These are phyloP conservation scores for Heritiera fomes DNA, from an alignment of 345 rosid species.

Conservation along the genomic window DNA sequence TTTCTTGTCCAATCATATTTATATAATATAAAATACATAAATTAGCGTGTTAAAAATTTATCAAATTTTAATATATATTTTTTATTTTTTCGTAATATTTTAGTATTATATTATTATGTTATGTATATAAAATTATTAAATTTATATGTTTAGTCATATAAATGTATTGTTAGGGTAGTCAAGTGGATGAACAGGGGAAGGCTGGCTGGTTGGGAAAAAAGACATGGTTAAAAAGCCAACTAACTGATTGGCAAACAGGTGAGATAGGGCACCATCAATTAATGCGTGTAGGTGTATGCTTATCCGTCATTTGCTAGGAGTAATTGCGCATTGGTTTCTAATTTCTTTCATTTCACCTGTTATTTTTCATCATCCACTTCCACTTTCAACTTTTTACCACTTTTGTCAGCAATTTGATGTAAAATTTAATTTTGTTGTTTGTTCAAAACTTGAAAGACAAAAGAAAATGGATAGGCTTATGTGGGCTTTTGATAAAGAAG, in stretches of 20 bases:
- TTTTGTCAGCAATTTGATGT: not conserved
- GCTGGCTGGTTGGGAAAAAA: not conserved
- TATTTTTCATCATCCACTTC: not conserved
- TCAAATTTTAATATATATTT: too few relatives aligned
- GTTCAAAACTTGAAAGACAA: not conserved
- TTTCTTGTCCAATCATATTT: too few relatives aligned
- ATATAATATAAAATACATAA: too few relatives aligned
- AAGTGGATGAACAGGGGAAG: slow-evolving; percentile 19
- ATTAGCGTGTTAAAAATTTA: too few relatives aligned
- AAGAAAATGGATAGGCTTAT: slow-evolving; percentile 12
- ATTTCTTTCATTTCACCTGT: not conserved
- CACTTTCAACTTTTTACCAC: not conserved
- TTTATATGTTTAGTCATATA: too few relatives aligned
- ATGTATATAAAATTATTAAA: too few relatives aligned
- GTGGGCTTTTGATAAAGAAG: not conserved
- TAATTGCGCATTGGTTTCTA: not conserved
- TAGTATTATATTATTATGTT: too few relatives aligned
- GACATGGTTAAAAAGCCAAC: slow-evolving; percentile 9
- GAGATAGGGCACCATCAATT: slow-evolving; percentile 12
- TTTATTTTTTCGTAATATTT: too few relatives aligned
- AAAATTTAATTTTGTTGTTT: not conserved
- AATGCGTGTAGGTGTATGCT: slow-evolving; percentile 21
- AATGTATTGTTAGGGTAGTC: not conserved
- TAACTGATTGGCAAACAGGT: slow-evolving; percentile 32
- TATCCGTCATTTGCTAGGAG: slow-evolving; percentile 5